These are phyloP conservation scores for Lactarius hatsudake DNA, from an alignment of 768 basidiomycete genomes.

Conservation along the genomic window DNA sequence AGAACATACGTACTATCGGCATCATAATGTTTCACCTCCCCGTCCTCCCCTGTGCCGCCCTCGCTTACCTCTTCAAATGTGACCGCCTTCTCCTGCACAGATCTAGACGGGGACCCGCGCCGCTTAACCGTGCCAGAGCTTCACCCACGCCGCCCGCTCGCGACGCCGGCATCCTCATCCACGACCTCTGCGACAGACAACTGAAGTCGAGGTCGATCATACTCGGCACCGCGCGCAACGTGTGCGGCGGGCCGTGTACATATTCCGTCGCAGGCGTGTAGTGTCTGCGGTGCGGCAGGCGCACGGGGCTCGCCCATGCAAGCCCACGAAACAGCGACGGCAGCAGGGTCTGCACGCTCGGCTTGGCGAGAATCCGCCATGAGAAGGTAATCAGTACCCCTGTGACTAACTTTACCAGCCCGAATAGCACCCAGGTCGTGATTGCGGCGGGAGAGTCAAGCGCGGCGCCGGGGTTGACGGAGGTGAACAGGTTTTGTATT, in stretches of 20 bases:
- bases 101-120: no score
- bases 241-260: constrained; percentile 58
- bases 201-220: constrained; percentile 74
- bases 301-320: constrained; percentile 36
- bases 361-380: constrained; percentile 88
- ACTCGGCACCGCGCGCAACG: constrained; percentile 73
- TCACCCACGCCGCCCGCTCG: constrained; percentile 33
- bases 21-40: constrained; percentile 66
- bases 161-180: constrained; percentile 29
- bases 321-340: constrained; percentile 82
- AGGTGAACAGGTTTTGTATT: constrained; percentile 33
- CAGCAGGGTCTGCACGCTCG: constrained; percentile 64
- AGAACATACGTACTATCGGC: no score
- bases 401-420: constrained; percentile 41
- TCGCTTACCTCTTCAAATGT: constrained; percentile 22
- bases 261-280: constrained; percentile 75
- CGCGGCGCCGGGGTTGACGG: constrained; percentile 43
- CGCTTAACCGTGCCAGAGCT: constrained; percentile 12
- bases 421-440: constrained; percentile 39
- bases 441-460: constrained; percentile 39
- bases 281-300: no score
- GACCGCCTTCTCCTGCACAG: constrained; percentile 6
- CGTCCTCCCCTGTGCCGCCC: constrained; percentile 30
- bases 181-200: constrained; percentile 33
- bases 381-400: constrained; percentile 78